phyloP scores from a whole-genome alignment of 257 asterid species.

The Cruciata laevipes region DNA sequence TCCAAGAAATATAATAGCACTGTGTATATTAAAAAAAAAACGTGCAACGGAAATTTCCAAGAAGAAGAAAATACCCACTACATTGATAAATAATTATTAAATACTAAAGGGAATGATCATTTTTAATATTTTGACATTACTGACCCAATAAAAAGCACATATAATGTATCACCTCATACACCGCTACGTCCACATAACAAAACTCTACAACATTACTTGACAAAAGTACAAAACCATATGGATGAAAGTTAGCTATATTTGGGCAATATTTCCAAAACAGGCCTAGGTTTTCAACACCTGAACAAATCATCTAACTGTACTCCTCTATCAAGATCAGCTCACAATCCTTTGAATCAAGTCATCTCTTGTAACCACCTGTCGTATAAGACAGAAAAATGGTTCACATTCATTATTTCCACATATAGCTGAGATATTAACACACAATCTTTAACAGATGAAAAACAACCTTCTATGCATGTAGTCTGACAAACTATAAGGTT shows the following conservation, averaged over 20 bases:
- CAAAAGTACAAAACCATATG: not conserved
- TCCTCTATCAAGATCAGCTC: slow-evolving; percentile 8
- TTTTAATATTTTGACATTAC: too few species aligned
- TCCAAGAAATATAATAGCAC: too few species aligned
- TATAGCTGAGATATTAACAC: not conserved
- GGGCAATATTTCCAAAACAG: slow-evolving; percentile 3
- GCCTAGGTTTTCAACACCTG: slow-evolving; percentile 3
- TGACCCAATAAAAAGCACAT: not conserved
- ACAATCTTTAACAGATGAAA: not conserved
- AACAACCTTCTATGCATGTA: not conserved
- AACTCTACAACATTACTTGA: not conserved
- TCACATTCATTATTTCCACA: not conserved
- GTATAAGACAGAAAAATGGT: not conserved
- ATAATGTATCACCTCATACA: too few species aligned
- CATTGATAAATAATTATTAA: too few species aligned
- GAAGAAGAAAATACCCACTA: too few species aligned
- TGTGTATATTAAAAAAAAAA: too few species aligned
- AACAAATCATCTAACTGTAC: slow-evolving; percentile 9
- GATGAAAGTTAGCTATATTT: slow-evolving; percentile 1
- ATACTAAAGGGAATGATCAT: too few species aligned
- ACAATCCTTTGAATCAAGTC: not conserved
- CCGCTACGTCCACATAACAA: not conserved
- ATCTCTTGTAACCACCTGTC: slow-evolving; percentile 11
- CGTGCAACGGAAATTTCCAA: too few species aligned
- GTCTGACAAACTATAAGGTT: not conserved